These are phyloP conservation scores for Climacium dendroides DNA, from an alignment of 225 moss, liverwort and hornwort species.

Conservation along the genomic window DNA sequence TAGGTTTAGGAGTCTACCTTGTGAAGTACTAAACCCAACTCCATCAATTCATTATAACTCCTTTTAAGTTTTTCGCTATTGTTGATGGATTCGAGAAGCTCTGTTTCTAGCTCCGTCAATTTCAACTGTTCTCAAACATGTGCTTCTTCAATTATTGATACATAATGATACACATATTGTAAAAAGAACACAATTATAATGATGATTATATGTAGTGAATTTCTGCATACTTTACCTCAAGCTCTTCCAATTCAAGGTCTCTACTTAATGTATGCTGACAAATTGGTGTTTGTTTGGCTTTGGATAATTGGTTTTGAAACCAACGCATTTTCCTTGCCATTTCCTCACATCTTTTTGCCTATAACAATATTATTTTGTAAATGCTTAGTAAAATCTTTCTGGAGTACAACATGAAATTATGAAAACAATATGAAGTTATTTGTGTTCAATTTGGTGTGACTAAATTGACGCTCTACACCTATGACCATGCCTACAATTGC, in stretches of 20 bases:
- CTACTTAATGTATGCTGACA: slow-evolving; percentile 36
- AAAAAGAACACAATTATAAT: not conserved
- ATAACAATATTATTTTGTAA: not conserved
- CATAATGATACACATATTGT: not conserved
- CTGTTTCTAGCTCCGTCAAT: slow-evolving; percentile 61
- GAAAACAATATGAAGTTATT: not conserved
- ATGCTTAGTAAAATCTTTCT: not conserved
- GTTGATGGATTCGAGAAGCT: slow-evolving; percentile 58
- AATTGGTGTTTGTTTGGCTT: slow-evolving; percentile 51
- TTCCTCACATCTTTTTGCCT: slow-evolving; percentile 85
- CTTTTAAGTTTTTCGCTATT: slow-evolving; percentile 63
- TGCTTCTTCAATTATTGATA: not conserved
- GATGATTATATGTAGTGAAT: not conserved
- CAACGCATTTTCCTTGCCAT: slow-evolving; percentile 87
- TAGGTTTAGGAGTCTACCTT: slow-evolving; percentile 36
- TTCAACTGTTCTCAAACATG: slow-evolving; percentile 28
- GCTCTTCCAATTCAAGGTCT: slow-evolving; percentile 74
- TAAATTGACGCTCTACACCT: not conserved
- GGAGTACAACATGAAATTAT: not conserved
- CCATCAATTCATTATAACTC: slow-evolving; percentile 57
- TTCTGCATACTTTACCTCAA: slow-evolving; percentile 42
- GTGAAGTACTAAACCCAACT: slow-evolving; percentile 62
- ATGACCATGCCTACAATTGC: not conserved
- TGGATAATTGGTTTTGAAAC: slow-evolving; percentile 60
- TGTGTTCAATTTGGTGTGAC: not conserved